A percentile compares a stretch with the other conserved stretches of the same genome.
Evolutionary conservation across 1,284 basidiomycete species (phyloP).

Genomic region (Leccinum pallidistipes): DNA sequence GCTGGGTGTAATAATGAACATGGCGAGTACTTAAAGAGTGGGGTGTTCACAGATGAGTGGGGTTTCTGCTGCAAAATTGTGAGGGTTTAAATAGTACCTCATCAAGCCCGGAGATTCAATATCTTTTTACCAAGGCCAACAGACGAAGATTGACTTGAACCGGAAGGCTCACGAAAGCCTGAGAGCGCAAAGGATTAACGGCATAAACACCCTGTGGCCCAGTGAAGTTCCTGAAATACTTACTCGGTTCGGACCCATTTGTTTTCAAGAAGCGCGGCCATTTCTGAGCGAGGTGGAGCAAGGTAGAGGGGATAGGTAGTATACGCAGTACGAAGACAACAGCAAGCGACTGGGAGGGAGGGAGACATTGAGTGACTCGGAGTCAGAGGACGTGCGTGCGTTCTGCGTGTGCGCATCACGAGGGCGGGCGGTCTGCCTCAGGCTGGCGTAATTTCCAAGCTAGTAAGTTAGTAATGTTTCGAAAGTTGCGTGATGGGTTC

Average conservation of each 20-base stretch:
- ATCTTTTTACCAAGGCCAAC: too few relatives aligned
- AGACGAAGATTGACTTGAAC: too few relatives aligned
- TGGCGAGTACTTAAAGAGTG: background rate
- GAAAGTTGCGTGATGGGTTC: background rate
- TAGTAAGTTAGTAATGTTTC: background rate
- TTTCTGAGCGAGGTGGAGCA: too few relatives aligned
- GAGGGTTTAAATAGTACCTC: background rate
- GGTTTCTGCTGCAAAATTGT: background rate
- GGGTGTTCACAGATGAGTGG: background rate
- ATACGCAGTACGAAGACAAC: background rate
- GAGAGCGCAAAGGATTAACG: too few relatives aligned
- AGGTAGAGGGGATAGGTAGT: background rate
- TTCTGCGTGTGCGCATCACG: too few relatives aligned
- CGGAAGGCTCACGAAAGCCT: too few relatives aligned
- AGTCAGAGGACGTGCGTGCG: background rate
- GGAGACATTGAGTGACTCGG: background rate
- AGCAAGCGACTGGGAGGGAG: background rate
- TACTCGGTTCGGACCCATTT: too few relatives aligned
- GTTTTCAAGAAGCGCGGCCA: too few relatives aligned
- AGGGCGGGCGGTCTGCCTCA: too few relatives aligned
- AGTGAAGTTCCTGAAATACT: too few relatives aligned
- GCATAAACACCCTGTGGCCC: too few relatives aligned
- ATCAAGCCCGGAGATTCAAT: background rate
- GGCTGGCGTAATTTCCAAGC: too few relatives aligned
- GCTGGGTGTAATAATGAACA: background rate